Evolutionary conservation across 345 rosid genomes (phyloP), one percentile per base, ranked within the genome.

Genomic region (Populus euphratica): DNA sequence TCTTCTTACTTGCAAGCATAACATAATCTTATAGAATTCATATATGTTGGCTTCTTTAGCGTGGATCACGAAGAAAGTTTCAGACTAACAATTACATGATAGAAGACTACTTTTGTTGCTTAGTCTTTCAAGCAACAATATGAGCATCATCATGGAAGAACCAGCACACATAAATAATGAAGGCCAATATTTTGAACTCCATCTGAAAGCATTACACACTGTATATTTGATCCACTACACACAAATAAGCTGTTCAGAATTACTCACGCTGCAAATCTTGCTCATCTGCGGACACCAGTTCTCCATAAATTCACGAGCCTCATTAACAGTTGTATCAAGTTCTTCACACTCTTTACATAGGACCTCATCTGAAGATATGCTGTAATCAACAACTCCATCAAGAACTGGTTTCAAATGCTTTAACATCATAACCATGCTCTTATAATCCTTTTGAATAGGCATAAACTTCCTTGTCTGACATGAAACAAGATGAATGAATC

Each of bases 321-420:
- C 91, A 74, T 95, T 91, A 80, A 93, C 92, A 77, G 77, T 81
- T 68, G 82, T 33, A 80, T 95, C 97, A 17, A 95, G 86, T 65
- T 88, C 92, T 87, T 93, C 98, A 77, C 91, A 93, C 65, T 80
- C 90, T 84, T 85, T 87, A 79, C 61, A 79, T 17, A 93, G 85
- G 81, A 79, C 69, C 72, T 85, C 91, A 78, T 88, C 90, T 23
- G 88, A 81, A 49, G 87, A 85, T 77, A 83, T 63, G 68, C 82
- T 86, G 83, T 83, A 78, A 77, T 91, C 97, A 85, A 86, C 86
- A 81, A 91, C 85, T 47, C 89, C 94, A 78, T 93, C 97, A 27
- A 95, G 98, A 75, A 88, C 81, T 14, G 93, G 89, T 78, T 91
- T 93, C 88, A 95, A 86, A 76, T 90, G 83, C 85, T 88, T 93